Base-by-base conservation (phyloP, 106 monocot genomes). In the Posidonia australis region DNA sequence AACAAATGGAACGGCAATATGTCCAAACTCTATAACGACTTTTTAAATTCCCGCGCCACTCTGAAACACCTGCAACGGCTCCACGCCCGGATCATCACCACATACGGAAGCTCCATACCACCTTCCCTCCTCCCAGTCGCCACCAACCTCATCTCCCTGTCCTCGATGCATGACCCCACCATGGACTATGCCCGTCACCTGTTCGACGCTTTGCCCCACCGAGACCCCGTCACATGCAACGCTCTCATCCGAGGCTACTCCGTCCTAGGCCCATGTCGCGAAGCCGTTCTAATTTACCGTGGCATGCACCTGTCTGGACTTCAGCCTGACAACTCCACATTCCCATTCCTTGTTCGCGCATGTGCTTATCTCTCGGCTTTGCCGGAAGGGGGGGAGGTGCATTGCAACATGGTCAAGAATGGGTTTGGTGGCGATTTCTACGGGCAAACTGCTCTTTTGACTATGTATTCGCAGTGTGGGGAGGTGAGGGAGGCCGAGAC, bases 171-270 rank as follows among this genome's bases (percentile, higher is more conserved):
- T 26, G 1, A 14, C 43, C 69, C 57, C 20, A 12, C 69, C n/a
- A 28, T 24, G 56, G 41, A 57, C 46, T 58, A 58, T 23, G 69
- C 69, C 0, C 56, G 58, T 13, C 55, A 27, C 14, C 14, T 69
- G 58, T 69, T 69, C 58, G 69, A 69, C 24, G 22, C 21, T 19
- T 23, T 69, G 55, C 57, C 44, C 56, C 42, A 26, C 10, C 29
- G 28, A n/a, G 69, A 69, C 43, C 19, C 69, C 44, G 5, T 22
- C 18, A 14, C 27, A 10, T 69, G 69, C 57, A 56, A 56, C 44
- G 51, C 69, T 43, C 25, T 69, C n/a, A 43, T 69, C 69, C 69
- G 56, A 16, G 69, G 23, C 24, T 69, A 58, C 16, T 28, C 69
- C 45, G 58, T 58, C 13, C 12, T 42, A 1, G 69, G 69, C 18